A percentile compares a stretch with the other conserved stretches of the same genome.
These are phyloP conservation scores for Pythium apleroticum DNA, from an alignment of 352 stramenopile species.

Conservation along the genomic window DNA sequence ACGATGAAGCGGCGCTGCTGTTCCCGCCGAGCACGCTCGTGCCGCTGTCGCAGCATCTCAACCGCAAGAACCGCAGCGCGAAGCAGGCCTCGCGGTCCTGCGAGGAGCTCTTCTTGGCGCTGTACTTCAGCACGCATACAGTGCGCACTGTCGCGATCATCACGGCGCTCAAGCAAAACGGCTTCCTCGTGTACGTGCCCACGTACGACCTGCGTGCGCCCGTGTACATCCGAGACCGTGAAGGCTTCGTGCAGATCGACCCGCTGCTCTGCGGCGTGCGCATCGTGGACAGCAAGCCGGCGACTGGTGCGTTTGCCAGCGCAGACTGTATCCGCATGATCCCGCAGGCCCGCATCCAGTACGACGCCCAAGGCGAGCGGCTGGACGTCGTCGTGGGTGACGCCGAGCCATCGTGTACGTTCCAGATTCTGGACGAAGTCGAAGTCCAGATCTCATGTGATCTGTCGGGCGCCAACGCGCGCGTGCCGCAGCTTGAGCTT, in stretches of 20 bases:
- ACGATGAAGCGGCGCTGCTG: slow-evolving; percentile 15
- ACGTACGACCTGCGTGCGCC: slow-evolving; percentile 90
- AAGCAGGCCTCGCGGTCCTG: slow-evolving; percentile 89
- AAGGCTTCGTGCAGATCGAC: slow-evolving; percentile 84
- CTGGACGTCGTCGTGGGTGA: slow-evolving; percentile 33
- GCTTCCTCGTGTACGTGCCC: slow-evolving; percentile 92
- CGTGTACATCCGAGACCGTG: slow-evolving; percentile 90
- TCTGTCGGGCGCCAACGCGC: slow-evolving; percentile 59
- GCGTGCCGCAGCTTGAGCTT: slow-evolving; percentile 73
- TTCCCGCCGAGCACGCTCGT: slow-evolving; percentile 72
- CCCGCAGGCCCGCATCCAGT: slow-evolving; percentile 44
- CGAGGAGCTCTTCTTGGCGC: slow-evolving; percentile 89
- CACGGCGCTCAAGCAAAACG: slow-evolving; percentile 89
- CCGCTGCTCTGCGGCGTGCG: slow-evolving; percentile 68
- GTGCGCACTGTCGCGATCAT: slow-evolving; percentile 87
- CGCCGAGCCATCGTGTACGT: slow-evolving; percentile 36
- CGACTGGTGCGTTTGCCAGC: slow-evolving; percentile 60
- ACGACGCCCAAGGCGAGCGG: slow-evolving; percentile 30
- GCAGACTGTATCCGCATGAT: slow-evolving; percentile 64
- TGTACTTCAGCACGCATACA: slow-evolving; percentile 92
- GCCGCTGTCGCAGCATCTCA: slow-evolving; percentile 84
- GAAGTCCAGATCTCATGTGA: slow-evolving; percentile 83
- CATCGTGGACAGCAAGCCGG: slow-evolving; percentile 56
- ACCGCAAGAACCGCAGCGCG: slow-evolving; percentile 88
- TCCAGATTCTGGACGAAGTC: slow-evolving; percentile 72